A percentile compares a stretch with the other conserved stretches of the same genome.
These are phyloP conservation scores for Monilinia fructigena DNA, from an alignment of 2,329 filamentous ascomycete species.

Conservation along the genomic window DNA sequence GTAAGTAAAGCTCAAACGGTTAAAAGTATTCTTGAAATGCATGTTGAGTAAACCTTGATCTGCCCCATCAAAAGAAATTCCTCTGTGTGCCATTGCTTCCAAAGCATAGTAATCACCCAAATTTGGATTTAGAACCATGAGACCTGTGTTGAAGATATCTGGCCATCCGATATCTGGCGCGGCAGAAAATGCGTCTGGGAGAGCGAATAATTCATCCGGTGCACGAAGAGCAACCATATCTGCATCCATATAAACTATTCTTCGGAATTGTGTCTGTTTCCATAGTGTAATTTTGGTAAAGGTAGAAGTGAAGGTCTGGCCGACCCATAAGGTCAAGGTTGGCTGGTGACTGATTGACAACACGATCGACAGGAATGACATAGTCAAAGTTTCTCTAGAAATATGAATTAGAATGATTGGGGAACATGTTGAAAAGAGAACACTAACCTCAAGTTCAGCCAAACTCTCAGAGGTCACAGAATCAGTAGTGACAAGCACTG, in stretches of 20 bases:
- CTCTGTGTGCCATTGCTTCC: constrained; percentile 76
- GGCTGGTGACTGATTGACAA: constrained; percentile 72
- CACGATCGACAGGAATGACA: constrained; percentile 77
- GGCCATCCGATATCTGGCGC: constrained; percentile 97
- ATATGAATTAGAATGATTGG: constrained; percentile 25
- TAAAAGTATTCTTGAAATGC: constrained; percentile 81
- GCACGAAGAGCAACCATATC: constrained; percentile 89
- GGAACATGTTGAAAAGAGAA: background rate
- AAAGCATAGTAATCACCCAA: constrained; percentile 86
- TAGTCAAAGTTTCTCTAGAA: constrained; percentile 80
- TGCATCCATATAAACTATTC: constrained; percentile 91
- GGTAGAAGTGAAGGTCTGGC: constrained; percentile 82
- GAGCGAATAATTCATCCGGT: constrained; percentile 85
- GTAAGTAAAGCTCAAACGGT: constrained; percentile 90
- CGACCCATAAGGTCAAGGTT: constrained; percentile 93
- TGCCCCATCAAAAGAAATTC: constrained; percentile 93
- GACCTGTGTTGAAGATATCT: constrained; percentile 95
- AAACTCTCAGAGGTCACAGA: constrained; percentile 73
- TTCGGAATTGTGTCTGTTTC: constrained; percentile 85
- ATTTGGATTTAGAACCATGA: constrained; percentile 88
- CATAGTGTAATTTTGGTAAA: constrained; percentile 97
- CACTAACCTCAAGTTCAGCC: constrained; percentile 69
- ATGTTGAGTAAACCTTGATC: constrained; percentile 96
- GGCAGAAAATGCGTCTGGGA: constrained; percentile 60
- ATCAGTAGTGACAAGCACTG: constrained; percentile 78